Evolutionary conservation across 2,329 filamentous ascomycete genomes (phyloP), one percentile per base, ranked within the genome.

Genomic region (Harringtonia aguacate): DNA sequence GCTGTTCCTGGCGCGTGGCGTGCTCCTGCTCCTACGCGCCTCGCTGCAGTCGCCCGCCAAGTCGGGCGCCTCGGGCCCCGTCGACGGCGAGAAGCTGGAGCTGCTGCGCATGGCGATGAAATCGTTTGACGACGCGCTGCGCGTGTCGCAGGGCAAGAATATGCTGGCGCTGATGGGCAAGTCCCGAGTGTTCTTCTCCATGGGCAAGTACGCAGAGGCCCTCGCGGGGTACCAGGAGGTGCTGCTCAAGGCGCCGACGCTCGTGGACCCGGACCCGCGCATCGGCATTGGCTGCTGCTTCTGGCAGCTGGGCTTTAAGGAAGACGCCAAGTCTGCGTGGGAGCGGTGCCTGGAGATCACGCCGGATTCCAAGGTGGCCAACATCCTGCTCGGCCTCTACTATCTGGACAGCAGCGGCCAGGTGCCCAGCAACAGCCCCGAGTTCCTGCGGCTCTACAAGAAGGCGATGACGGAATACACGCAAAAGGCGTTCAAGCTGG

Each of bases 251-350:
- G 88, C 89, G 69, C 92, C 92, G 2, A 80, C 86, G 52, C 72
- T 97, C 56, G 78, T 84, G 35, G 92, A 98, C 56, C 92, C 92
- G 1, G 92, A 98, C 61, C 94, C 92, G 53, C 79, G 94, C 54
- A 90, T 98, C 53, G 92, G 92, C 44, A 90, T 98, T 56, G 92
- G 92, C 37, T 92, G 87, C 63, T 98, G 92, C 68, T 83, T 95
- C 61, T 98, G 94, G 92, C 86, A 95, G 61, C 72, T 98, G 24
- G 89, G 89, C 12, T 88, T 86, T 69, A 95, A 94, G 61, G 86
- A 94, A 29, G 87, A 95, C 55, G 92, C 94, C 8, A 90, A 86
- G 58, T 69, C 72, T 39, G 90, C 92, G 13, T 98, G 92, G 92
- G 84, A 94, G 58, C 75, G 92, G 50, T 80, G 84, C 13, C 66